Evolutionary conservation across 306 rosid species (phyloP).

Genomic region (Dryas octopetala): DNA sequence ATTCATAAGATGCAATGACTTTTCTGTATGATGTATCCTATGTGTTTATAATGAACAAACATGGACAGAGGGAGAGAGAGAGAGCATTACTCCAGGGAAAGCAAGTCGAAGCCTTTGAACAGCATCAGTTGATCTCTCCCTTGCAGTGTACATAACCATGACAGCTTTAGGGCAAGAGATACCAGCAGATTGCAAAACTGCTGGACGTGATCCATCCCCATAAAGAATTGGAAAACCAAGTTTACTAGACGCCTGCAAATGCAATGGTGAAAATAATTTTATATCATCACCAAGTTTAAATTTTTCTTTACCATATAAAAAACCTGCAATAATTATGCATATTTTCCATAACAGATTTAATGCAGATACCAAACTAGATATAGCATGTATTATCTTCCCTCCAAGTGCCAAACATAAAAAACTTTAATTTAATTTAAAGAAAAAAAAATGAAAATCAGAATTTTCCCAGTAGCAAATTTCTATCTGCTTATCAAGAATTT

Average conservation of each 20-base stretch:
- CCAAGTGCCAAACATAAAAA: not conserved
- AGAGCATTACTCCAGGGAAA: constrained; percentile 75
- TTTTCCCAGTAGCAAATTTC: not conserved
- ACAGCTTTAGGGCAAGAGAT: constrained; percentile 91
- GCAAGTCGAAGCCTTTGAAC: constrained; percentile 77
- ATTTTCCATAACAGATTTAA: not conserved
- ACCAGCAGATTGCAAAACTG: constrained; percentile 93
- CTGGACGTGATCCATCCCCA: constrained; percentile 92
- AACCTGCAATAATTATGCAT: not conserved
- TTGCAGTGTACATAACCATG: constrained; percentile 84
- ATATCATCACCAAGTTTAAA: not conserved
- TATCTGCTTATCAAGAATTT: not conserved
- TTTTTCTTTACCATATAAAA: not conserved
- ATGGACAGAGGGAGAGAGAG: constrained; percentile 11
- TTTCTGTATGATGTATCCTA: not conserved
- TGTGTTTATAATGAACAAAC: not conserved
- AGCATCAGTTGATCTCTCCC: constrained; percentile 60
- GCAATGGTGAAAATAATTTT: constrained; percentile 14
- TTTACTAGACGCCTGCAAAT: constrained; percentile 63
- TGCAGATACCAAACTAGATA: not conserved
- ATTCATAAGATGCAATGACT: not conserved
- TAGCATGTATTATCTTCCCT: not conserved
- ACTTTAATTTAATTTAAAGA: not conserved
- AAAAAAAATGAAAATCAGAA: not conserved
- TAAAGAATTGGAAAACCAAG: constrained; percentile 85